Evolutionary conservation across 768 basidiomycete species (phyloP), one percentile per base, ranked within the genome.

Genomic region (Xerocomus potaroensis): DNA sequence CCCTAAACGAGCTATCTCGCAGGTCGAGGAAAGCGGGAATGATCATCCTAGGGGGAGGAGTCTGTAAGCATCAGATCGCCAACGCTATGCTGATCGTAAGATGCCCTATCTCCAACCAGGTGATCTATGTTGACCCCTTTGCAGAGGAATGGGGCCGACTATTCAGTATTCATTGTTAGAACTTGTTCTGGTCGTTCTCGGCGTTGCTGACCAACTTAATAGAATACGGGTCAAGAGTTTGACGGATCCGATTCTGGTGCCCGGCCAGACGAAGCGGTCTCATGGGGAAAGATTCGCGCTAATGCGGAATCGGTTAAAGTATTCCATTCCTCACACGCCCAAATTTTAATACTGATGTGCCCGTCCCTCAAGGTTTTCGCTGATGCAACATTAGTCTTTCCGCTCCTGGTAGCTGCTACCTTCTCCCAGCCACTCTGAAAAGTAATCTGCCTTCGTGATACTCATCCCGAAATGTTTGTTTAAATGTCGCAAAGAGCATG

Each of bases 41-140:
- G 94, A 91, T 99, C 56, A 83, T 99, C 43, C 80, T 98, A 11
- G 96, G 96, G 8, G 96, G 96, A 3, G 96, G 96, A 1, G 93
- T 99, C 9, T 98, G 94, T 72, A 99, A 99, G 65, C 96, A 99
- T 64, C 96, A 99, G 63, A 96, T 99, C 47, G 95, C 95, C n/a
- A 99, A 99, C 62, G 93, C 95, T 2, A 97, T 99, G 96, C 73
- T 99, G 19, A 96, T 99, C 62, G 95, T 97, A 67, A 68, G 79
- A 31, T 19, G 55, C 19, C 10, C 36, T 35, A 8, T 8, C 50
- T 45, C 16, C 43, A 11, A 35, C 35, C 32, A 39, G 14, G 45
- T 41, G 31, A 15, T 22, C 14, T 26, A 32, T 45, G 23, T 44
- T 50, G 26, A 48, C 46, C 15, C 27, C 19, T 42, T 47, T 7